Percentiles rank a stretch among this genome's conserved stretches.
These are phyloP conservation scores for Pholiota molesta DNA, from an alignment of 768 basidiomycete species.

Conservation along the genomic window DNA sequence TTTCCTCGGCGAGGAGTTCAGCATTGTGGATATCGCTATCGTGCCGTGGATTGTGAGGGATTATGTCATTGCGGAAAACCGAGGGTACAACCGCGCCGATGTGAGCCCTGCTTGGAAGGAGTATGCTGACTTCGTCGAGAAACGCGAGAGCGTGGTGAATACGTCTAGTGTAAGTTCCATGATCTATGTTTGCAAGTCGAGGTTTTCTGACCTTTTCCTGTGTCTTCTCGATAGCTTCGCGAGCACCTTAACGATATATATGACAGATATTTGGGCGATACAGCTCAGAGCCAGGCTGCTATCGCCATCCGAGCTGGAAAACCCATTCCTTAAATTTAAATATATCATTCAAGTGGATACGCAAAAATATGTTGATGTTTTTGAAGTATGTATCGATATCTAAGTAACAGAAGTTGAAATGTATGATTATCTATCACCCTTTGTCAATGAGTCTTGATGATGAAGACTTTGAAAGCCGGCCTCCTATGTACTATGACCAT, in stretches of 20 bases:
- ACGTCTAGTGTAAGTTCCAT: slow-evolving; percentile 41
- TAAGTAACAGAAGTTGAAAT: neutral
- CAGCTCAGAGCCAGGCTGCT: slow-evolving; percentile 56
- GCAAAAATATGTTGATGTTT: no score
- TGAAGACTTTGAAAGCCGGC: no score
- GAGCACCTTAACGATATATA: slow-evolving; percentile 51
- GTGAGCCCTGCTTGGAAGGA: slow-evolving; percentile 47
- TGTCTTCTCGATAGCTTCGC: slow-evolving; percentile 13
- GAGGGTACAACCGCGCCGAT: slow-evolving; percentile 46
- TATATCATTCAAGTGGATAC: no score
- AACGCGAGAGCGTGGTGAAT: slow-evolving; percentile 47
- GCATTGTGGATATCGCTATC: slow-evolving; percentile 53
- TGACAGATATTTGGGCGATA: slow-evolving; percentile 57
- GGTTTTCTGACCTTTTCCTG: neutral
- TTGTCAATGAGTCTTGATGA: no score
- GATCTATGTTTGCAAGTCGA: neutral
- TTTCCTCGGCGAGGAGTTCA: slow-evolving; percentile 57
- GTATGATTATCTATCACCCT: no score
- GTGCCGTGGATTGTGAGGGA: slow-evolving; percentile 59
- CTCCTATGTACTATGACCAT: no score
- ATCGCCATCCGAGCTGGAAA: slow-evolving; percentile 51
- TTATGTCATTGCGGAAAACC: slow-evolving; percentile 49
- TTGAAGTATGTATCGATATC: no score
- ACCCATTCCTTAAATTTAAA: slow-evolving; percentile 36
- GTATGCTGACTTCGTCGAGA: slow-evolving; percentile 45